phyloP scores from a whole-genome alignment of 108 stramenopile species.

The Mediolabrus comicus region DNA sequence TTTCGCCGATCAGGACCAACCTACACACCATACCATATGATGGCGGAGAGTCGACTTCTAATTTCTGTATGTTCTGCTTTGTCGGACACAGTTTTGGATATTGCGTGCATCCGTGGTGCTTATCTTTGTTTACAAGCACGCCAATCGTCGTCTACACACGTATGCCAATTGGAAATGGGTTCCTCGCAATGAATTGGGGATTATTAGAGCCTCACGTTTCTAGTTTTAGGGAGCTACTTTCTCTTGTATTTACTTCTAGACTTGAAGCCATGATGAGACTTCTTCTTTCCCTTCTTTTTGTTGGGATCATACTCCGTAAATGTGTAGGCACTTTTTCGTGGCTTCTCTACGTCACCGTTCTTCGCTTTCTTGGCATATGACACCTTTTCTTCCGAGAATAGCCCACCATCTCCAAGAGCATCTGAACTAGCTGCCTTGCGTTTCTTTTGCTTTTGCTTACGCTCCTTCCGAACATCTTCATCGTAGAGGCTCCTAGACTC shows the following conservation, averaged over 20 bases:
- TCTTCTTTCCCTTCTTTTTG: conserved; percentile 59
- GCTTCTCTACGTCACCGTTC: conserved; percentile 33
- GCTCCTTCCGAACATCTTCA: conserved; percentile 42
- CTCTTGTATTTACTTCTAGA: conserved; percentile 73
- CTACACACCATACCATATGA: too few relatives aligned
- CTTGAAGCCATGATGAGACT: conserved; percentile 69
- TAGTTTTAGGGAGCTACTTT: too few relatives aligned
- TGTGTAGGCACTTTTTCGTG: conserved; percentile 42
- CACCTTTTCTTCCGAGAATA: conserved; percentile 78
- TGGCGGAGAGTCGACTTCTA: too few relatives aligned
- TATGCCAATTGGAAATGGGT: too few relatives aligned
- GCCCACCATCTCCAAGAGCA: conserved; percentile 71
- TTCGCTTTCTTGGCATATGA: conserved; percentile 57
- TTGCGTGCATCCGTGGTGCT: too few relatives aligned
- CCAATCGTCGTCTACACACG: too few relatives aligned
- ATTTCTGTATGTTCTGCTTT: too few relatives aligned
- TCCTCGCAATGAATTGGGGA: too few relatives aligned
- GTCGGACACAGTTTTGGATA: too few relatives aligned
- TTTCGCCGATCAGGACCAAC: too few relatives aligned
- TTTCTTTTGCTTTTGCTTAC: conserved; percentile 48
- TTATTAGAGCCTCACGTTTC: too few relatives aligned
- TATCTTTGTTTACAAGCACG: too few relatives aligned
- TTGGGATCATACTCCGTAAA: conserved; percentile 64
- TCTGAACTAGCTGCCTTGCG: conserved; percentile 42
- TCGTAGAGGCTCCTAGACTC: conserved; percentile 33